These are phyloP conservation scores for Sporobolomyces pararoseus DNA, from an alignment of 768 basidiomycete species.

Conservation along the genomic window DNA sequence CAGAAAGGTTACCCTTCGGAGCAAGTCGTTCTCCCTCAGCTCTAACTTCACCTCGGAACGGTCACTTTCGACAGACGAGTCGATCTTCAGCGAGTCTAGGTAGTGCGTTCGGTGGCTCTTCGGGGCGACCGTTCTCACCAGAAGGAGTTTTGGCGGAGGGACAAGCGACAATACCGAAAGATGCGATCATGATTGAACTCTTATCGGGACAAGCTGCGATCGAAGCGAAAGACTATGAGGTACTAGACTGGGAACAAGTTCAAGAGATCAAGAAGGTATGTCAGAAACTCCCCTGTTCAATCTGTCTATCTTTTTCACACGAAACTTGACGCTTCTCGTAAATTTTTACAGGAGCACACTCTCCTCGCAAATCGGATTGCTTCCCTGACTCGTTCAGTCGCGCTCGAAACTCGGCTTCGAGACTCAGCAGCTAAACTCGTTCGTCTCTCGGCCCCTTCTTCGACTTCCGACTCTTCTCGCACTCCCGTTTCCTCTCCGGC, in stretches of 20 bases:
- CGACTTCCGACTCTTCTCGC: background rate
- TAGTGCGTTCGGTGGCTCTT: slow-evolving; percentile 3
- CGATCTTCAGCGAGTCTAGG: slow-evolving; percentile 11
- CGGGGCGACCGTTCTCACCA: slow-evolving; percentile 24
- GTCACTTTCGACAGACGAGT: slow-evolving; percentile 4
- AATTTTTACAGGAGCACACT: slow-evolving; percentile 64
- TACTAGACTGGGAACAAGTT: slow-evolving; percentile 69
- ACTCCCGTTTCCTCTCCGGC: background rate
- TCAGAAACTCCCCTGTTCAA: background rate
- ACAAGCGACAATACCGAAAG: slow-evolving; percentile 52
- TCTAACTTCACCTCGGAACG: background rate
- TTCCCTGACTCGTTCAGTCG: slow-evolving; percentile 68
- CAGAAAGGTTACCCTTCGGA: slow-evolving; percentile 22
- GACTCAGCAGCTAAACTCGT: slow-evolving; percentile 75
- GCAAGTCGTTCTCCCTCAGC: slow-evolving; percentile 2
- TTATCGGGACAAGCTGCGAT: slow-evolving; percentile 89
- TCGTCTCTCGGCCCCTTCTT: slow-evolving; percentile 55
- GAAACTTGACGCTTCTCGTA: background rate
- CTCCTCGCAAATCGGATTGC: slow-evolving; percentile 63
- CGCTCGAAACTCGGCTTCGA: slow-evolving; percentile 78
- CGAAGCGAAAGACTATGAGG: slow-evolving; percentile 77
- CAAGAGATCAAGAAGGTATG: slow-evolving; percentile 67
- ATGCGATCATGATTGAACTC: slow-evolving; percentile 82
- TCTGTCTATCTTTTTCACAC: too few relatives aligned
- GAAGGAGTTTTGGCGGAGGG: background rate